phyloP scores from a whole-genome alignment of 345 rosid genomes.

The Lepidium sativum region DNA sequence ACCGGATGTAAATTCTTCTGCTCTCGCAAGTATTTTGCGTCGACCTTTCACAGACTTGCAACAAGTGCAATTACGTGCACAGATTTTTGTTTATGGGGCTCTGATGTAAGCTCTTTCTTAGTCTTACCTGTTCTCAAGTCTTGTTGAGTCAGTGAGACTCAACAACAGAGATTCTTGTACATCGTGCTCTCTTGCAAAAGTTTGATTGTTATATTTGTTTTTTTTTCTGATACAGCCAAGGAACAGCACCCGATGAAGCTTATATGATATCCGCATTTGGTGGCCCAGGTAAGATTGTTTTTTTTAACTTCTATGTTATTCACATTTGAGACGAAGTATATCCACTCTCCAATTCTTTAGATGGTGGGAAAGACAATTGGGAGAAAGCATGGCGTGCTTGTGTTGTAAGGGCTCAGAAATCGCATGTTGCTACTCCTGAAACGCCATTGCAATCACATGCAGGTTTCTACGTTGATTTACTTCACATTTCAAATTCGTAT shows the following conservation, averaged over 20 bases:
- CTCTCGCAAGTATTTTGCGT: constrained; percentile 45
- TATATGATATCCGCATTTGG: constrained; percentile 97
- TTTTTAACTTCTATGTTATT: constrained; percentile 5
- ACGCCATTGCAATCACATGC: constrained; percentile 59
- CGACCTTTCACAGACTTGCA: constrained; percentile 96
- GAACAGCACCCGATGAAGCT: constrained; percentile 85
- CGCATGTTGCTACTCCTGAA: constrained; percentile 39
- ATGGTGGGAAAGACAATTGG: constrained; percentile 79
- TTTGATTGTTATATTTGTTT: neutral
- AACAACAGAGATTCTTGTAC: neutral
- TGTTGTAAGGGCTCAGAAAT: constrained; percentile 57
- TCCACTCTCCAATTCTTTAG: constrained; percentile 34
- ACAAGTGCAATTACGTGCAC: constrained; percentile 98
- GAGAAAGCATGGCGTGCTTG: constrained; percentile 72
- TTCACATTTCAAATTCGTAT: neutral
- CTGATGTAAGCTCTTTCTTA: constrained; percentile 58
- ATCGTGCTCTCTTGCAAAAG: constrained; percentile 4
- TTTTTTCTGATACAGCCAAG: constrained; percentile 57
- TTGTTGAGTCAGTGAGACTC: constrained; percentile 3
- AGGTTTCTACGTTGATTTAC: constrained; percentile 38
- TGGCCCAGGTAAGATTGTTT: constrained; percentile 57
- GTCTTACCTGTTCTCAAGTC: neutral
- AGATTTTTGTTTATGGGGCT: constrained; percentile 96
- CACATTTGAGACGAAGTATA: neutral
- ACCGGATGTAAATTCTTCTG: constrained; percentile 61